Percentiles rank a stretch among this genome's conserved stretches.
Conservation (phyloP, 331 rosid species). For the Rosa hybrid region DNA sequence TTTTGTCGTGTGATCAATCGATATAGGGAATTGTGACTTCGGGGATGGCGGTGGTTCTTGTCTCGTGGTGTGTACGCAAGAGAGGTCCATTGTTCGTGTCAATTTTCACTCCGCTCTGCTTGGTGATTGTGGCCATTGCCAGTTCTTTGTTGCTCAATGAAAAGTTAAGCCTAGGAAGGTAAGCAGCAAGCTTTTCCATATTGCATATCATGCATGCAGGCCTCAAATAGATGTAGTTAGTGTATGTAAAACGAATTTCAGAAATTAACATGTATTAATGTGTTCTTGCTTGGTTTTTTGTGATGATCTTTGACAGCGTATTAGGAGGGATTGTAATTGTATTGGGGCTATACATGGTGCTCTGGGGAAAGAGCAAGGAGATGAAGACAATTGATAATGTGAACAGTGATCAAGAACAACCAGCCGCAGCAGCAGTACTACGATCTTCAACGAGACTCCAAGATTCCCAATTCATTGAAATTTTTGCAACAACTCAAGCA, state of each 20-base stretch:
- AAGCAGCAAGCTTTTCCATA: background rate
- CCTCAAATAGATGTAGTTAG: background rate
- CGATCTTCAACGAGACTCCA: background rate
- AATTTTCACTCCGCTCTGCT: slow-evolving; percentile 31
- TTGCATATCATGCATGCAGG: too few species aligned
- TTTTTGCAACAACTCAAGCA: background rate
- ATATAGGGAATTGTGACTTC: slow-evolving; percentile 32
- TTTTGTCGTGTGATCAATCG: background rate
- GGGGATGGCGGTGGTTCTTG: slow-evolving; percentile 18
- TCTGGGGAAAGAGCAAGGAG: slow-evolving; percentile 57
- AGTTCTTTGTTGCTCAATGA: slow-evolving; percentile 34
- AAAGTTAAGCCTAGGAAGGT: slow-evolving; percentile 40
- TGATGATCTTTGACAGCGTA: slow-evolving; percentile 31
- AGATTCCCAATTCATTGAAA: background rate
- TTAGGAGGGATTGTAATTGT: slow-evolving; percentile 60
- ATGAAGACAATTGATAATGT: slow-evolving; percentile 23
- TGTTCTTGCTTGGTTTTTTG: background rate
- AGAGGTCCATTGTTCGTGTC: slow-evolving; percentile 39
- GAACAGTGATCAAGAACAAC: background rate
- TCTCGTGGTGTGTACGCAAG: slow-evolving; percentile 32
- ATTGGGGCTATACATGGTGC: slow-evolving; percentile 58
- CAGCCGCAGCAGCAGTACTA: background rate
- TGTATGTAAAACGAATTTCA: background rate
- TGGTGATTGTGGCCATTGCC: slow-evolving; percentile 33
- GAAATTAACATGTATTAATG: background rate